phyloP scores from a whole-genome alignment of 306 rosid species.

The Malus fusca region DNA sequence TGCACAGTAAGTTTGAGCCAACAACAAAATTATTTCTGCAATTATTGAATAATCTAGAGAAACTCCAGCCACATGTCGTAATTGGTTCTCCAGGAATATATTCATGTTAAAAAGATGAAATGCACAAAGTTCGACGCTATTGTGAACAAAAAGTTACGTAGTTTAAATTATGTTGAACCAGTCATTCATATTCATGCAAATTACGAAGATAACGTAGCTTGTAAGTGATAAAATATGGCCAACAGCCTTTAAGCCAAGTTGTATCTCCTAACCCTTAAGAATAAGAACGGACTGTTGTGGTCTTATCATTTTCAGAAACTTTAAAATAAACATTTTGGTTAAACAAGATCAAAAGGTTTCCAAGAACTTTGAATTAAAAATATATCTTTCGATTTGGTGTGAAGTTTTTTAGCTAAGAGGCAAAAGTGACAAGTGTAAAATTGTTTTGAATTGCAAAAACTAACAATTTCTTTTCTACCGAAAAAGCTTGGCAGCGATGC shows the following conservation, averaged over 20 bases:
- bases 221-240: neutral
- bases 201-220: neutral
- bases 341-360: neutral
- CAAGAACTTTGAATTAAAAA: neutral
- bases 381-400: neutral
- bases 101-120: neutral
- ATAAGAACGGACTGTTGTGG: neutral
- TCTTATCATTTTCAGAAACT: neutral
- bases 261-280: neutral
- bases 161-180: neutral
- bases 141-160: neutral
- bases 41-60: neutral
- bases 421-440: neutral
- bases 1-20: neutral
- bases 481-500: slow-evolving; percentile 5
- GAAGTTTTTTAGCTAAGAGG: neutral
- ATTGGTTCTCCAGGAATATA: neutral
- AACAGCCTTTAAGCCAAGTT: neutral
- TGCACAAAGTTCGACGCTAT: neutral
- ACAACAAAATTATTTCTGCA: neutral
- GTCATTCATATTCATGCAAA: neutral
- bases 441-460: neutral
- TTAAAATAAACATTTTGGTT: neutral
- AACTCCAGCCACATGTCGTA: neutral
- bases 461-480: neutral